A percentile compares a stretch with the other conserved stretches of the same genome.
Evolutionary conservation across 2,329 filamentous ascomycete genomes (phyloP).

Genomic region (Hypoxylon sp.): DNA sequence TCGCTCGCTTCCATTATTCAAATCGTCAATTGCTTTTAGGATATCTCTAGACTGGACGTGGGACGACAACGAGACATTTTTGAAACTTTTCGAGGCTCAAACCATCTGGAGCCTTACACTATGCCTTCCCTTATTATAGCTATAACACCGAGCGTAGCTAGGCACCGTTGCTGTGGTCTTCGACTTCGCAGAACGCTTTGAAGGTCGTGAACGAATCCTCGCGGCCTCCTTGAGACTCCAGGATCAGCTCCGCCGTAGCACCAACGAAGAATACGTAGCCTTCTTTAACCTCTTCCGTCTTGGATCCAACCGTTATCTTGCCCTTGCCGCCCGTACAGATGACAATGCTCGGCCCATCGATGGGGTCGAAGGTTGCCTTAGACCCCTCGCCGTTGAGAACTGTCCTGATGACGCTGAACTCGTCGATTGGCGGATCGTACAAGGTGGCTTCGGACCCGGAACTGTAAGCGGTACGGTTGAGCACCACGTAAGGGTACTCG

Average conservation of each 20-base stretch:
- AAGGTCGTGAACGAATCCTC: slow-evolving; percentile 84
- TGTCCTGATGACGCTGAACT: slow-evolving; percentile 89
- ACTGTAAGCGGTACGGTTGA: slow-evolving; percentile 84
- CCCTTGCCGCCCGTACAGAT: slow-evolving; percentile 88
- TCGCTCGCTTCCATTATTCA: neutral
- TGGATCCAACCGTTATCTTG: slow-evolving; percentile 84
- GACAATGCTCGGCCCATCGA: slow-evolving; percentile 89
- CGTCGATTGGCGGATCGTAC: slow-evolving; percentile 96
- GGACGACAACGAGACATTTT: neutral
- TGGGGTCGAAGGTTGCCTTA: slow-evolving; percentile 86
- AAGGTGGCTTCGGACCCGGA: slow-evolving; percentile 75
- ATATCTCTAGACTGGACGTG: slow-evolving; percentile 19
- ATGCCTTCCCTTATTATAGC: slow-evolving; percentile 1
- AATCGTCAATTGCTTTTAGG: slow-evolving; percentile 8
- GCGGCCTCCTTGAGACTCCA: slow-evolving; percentile 70
- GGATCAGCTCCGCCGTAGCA: slow-evolving; percentile 80
- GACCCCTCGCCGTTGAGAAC: slow-evolving; percentile 74
- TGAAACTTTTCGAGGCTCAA: neutral
- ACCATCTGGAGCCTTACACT: neutral
- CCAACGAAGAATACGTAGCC: slow-evolving; percentile 87
- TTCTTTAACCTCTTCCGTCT: slow-evolving; percentile 75
- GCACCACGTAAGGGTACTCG: slow-evolving; percentile 84
- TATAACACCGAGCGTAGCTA: slow-evolving; percentile 9
- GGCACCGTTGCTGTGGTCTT: slow-evolving; percentile 53
- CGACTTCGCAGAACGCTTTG: slow-evolving; percentile 92